Conservation (phyloP, 1,284 basidiomycete genomes). For the Abortiporus biennis region DNA sequence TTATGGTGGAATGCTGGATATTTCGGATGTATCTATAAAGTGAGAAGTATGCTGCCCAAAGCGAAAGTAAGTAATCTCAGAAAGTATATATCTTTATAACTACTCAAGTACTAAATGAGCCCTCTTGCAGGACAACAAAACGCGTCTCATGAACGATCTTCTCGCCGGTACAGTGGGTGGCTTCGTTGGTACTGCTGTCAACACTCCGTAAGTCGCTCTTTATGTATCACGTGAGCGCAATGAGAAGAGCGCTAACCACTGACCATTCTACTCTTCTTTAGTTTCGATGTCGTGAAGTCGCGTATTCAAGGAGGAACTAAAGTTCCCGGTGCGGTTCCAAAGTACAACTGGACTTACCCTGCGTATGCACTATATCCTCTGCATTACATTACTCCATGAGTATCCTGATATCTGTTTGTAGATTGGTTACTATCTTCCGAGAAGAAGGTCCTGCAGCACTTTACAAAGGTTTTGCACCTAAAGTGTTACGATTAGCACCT, state of each 20-base stretch:
- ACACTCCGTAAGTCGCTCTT: slow-evolving; percentile 59
- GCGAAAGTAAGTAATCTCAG: slow-evolving; percentile 50
- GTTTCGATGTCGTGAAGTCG: slow-evolving; percentile 87
- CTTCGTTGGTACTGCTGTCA: slow-evolving; percentile 78
- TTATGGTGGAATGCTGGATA: slow-evolving; percentile 92
- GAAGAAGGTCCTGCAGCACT: slow-evolving; percentile 89
- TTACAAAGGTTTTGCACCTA: slow-evolving; percentile 92
- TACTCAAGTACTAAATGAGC: background rate
- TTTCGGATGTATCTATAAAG: slow-evolving; percentile 88
- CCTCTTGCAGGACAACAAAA: slow-evolving; percentile 50
- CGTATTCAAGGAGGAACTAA: slow-evolving; percentile 81
- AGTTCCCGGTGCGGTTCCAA: slow-evolving; percentile 64
- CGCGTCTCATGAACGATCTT: slow-evolving; percentile 82
- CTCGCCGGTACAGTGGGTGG: slow-evolving; percentile 88
- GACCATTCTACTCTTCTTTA: slow-evolving; percentile 15
- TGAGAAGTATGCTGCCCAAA: slow-evolving; percentile 77
- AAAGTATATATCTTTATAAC: slow-evolving; percentile 5
- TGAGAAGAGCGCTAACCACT: too few relatives aligned
- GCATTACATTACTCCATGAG: slow-evolving; percentile 25
- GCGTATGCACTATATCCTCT: slow-evolving; percentile 32
- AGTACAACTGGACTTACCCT: slow-evolving; percentile 94
- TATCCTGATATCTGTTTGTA: slow-evolving; percentile 15
- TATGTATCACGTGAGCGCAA: background rate
- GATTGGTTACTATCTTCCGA: slow-evolving; percentile 72
- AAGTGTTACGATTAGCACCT: slow-evolving; percentile 83